Percentiles rank a stretch among this genome's conserved stretches.
These are phyloP conservation scores for Aquilaria agallochum DNA, from an alignment of 441 rosid species.

Conservation along the genomic window DNA sequence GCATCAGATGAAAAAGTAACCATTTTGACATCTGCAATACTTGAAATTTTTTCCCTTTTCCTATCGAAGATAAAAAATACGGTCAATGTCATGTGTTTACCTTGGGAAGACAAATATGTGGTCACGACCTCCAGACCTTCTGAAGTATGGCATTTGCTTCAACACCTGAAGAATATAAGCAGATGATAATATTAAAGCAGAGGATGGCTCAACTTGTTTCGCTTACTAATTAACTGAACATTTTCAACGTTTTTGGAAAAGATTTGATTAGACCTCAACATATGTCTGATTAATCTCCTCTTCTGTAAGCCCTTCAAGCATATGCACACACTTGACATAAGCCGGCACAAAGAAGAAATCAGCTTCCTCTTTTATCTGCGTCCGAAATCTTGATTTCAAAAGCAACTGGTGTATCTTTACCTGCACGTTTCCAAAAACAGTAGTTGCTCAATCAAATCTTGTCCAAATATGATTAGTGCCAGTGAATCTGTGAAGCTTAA, in stretches of 20 bases:
- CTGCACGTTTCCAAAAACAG: conserved; percentile 23
- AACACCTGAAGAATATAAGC: conserved; percentile 41
- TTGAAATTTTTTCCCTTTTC: background rate
- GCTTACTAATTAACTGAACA: background rate
- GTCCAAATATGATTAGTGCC: too few relatives aligned
- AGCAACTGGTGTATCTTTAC: conserved; percentile 76
- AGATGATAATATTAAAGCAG: too few relatives aligned
- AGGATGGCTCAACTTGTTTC: too few relatives aligned
- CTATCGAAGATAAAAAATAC: background rate
- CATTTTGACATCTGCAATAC: too few relatives aligned
- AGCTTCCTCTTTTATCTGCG: conserved; percentile 74
- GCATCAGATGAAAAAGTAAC: conserved; percentile 3
- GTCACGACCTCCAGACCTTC: conserved; percentile 89
- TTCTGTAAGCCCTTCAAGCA: conserved; percentile 91
- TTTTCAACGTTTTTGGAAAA: background rate
- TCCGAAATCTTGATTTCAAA: conserved; percentile 54
- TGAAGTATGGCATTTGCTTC: conserved; percentile 89
- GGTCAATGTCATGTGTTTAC: conserved; percentile 21
- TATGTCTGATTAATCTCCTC: conserved; percentile 83
- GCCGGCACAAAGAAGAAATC: conserved; percentile 94
- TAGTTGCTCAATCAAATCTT: too few relatives aligned
- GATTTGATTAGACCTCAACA: conserved; percentile 48
- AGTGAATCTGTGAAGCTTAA: too few relatives aligned
- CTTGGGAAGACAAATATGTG: conserved; percentile 96
- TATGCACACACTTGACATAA: conserved; percentile 79